Evolutionary conservation across 2,329 filamentous ascomycete genomes (phyloP).

Genomic region (Oidium heveae): DNA sequence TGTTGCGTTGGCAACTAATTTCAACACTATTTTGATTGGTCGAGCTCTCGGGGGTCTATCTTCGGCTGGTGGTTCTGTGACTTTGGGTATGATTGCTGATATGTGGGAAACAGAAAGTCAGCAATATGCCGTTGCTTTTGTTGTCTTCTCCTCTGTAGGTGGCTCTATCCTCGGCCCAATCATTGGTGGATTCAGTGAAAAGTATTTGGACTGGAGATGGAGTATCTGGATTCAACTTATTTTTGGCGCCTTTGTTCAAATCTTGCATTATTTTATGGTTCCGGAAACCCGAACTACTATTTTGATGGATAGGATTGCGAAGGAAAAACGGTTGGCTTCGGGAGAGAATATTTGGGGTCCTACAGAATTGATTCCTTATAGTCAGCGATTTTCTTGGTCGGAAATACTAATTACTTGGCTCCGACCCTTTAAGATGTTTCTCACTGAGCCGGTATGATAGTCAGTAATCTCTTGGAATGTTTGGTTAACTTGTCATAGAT

Average conservation of each 20-base stretch:
- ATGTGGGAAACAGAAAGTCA: conserved; percentile 46
- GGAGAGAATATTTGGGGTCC: conserved; percentile 40
- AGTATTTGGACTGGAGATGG: conserved; percentile 45
- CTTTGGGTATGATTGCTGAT: conserved; percentile 50
- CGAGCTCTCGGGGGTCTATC: conserved; percentile 44
- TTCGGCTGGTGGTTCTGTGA: conserved; percentile 48
- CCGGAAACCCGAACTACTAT: conserved; percentile 57
- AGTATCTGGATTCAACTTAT: conserved; percentile 71
- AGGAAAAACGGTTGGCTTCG: conserved; percentile 34
- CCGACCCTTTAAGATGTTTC: conserved; percentile 47
- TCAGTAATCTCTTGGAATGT: neutral
- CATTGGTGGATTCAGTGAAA: conserved; percentile 51
- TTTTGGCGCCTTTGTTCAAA: conserved; percentile 43
- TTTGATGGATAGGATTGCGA: conserved; percentile 57
- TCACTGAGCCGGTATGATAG: conserved; percentile 31
- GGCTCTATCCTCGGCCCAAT: conserved; percentile 56
- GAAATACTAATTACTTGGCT: conserved; percentile 31
- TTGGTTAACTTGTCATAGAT: conserved; percentile 17
- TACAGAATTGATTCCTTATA: conserved; percentile 39
- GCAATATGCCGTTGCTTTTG: conserved; percentile 51
- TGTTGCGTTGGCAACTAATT: conserved; percentile 49
- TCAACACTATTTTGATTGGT: conserved; percentile 42
- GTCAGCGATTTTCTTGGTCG: conserved; percentile 28
- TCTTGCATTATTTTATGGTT: conserved; percentile 40
- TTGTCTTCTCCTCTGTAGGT: conserved; percentile 57